phyloP scores from a whole-genome alignment of 768 basidiomycete species.

The Tylopilus subfusipes region DNA sequence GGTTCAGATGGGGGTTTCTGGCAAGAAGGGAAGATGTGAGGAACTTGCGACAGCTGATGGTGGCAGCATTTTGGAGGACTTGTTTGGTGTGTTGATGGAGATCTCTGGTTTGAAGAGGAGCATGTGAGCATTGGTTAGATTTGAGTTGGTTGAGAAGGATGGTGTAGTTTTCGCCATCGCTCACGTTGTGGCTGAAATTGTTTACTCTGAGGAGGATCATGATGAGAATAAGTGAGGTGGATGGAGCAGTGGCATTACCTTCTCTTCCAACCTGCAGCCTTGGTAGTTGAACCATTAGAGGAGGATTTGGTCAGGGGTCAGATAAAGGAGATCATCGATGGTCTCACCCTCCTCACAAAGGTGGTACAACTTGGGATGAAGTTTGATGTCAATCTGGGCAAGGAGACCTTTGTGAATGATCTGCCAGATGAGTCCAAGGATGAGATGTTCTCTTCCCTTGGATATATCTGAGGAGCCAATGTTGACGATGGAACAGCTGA shows the following conservation, averaged over 20 bases:
- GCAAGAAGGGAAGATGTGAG: constrained; percentile 88
- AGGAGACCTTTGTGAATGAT: constrained; percentile 92
- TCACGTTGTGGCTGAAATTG: constrained; percentile 98
- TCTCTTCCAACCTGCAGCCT: too few species aligned
- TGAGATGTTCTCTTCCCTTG: constrained; percentile 93
- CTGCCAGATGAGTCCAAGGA: constrained; percentile 98
- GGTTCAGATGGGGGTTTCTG: constrained; percentile 95
- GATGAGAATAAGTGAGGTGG: constrained; percentile 1
- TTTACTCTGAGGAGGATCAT: constrained; percentile 62
- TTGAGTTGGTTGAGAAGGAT: too few species aligned
- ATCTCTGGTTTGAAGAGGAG: constrained; percentile 89
- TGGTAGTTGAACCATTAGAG: too few species aligned
- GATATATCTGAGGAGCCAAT: constrained; percentile 92
- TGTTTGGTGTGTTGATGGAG: constrained; percentile 90
- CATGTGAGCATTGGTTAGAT: constrained; percentile 84
- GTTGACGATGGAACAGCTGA: constrained; percentile 98
- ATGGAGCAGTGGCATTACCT: too few species aligned
- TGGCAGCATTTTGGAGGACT: too few species aligned
- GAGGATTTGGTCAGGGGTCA: too few species aligned
- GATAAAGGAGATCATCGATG: constrained; percentile 81
- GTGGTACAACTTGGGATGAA: too few species aligned
- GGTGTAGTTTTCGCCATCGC: constrained; percentile 97
- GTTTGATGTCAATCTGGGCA: constrained; percentile 97
- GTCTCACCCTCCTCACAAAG: too few species aligned
- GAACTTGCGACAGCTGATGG: constrained; percentile 94